phyloP scores from a whole-genome alignment of 1,284 basidiomycete species.

The Exobasidium cylindrosporum region DNA sequence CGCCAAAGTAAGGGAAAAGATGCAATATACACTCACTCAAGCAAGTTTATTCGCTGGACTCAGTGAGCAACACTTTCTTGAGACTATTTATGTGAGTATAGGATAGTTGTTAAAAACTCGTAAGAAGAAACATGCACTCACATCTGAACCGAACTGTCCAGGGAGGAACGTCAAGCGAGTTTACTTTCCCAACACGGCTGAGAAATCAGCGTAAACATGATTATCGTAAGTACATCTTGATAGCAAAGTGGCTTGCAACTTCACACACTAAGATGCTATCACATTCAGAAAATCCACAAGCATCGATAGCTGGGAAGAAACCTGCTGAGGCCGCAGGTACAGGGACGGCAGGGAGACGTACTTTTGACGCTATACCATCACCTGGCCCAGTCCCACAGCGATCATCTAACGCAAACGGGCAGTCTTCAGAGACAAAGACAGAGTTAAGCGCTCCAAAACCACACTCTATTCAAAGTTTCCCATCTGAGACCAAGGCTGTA shows the following conservation, averaged over 20 bases:
- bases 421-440: not conserved
- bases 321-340: conserved; percentile 44
- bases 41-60: conserved; percentile 36
- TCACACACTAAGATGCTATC: not conserved
- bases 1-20: conserved; percentile 45
- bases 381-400: not conserved
- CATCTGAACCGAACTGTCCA: not conserved
- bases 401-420: not conserved
- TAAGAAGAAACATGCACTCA: too few relatives aligned
- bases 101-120: not conserved
- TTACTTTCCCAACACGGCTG: conserved; percentile 38
- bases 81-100: conserved; percentile 32
- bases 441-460: not conserved
- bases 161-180: conserved; percentile 33
- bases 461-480: not conserved
- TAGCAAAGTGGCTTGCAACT: too few relatives aligned
- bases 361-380: conserved; percentile 25
- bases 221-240: conserved; percentile 24
- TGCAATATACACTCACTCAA: conserved; percentile 42
- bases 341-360: conserved; percentile 35
- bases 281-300: conserved; percentile 37
- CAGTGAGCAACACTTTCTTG: conserved; percentile 42
- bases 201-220: conserved; percentile 47
- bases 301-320: conserved; percentile 28
- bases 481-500: not conserved